Evolutionary conservation across 805 yeast species (phyloP), one percentile per base, ranked within the genome.

Genomic region (Maudiozyma barnettii): DNA sequence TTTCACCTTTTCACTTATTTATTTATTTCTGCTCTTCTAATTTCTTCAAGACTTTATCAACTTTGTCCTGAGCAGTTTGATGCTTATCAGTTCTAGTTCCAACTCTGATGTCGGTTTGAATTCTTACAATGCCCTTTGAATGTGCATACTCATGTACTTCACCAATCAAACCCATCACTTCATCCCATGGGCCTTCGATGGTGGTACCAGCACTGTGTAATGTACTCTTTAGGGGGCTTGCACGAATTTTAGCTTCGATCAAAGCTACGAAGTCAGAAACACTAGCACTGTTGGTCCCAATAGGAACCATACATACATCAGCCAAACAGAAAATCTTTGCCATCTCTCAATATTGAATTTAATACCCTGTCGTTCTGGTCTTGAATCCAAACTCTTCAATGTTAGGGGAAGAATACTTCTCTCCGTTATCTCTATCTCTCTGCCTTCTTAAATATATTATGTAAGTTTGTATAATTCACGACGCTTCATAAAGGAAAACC

Each of bases 131-230:
- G 1, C 95, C 95, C 54, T 76, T 70, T 4, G 72, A 72, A 58
- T 88, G 96, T 45, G 85, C 75, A 41, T 70, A 70, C 58, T 82
- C 81, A 59, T 88, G 96, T 56, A 87, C 68, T 54, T 77, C 75
- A 7, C 96, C 96, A 56, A 88, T 82, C 45, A 86, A 66, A 31
- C 73, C 77, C 79, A 81, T 82, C 1, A 89, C 96, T 47, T 84
- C 89, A 57, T 80, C 79, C 96, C 96, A 89, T n/a, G 88, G 89
- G 1, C 96, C 96, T 57, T 84, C 79, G 55, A 84, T 80, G 1
- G 96, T 87, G 6, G 96, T 88, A 3, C 96, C 96, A 2, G 96
- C 96, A 55, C 95, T 83, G 65, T 88, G 96, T 50, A 88, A 69
- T 1, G 85, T 79, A 51, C 82, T 79, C 44, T 79, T 72, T 46